Percentiles rank a stretch among this genome's conserved stretches.
Evolutionary conservation across 75 land plant genomes (phyloP).

Genomic region (Cryptomeria japonica): DNA sequence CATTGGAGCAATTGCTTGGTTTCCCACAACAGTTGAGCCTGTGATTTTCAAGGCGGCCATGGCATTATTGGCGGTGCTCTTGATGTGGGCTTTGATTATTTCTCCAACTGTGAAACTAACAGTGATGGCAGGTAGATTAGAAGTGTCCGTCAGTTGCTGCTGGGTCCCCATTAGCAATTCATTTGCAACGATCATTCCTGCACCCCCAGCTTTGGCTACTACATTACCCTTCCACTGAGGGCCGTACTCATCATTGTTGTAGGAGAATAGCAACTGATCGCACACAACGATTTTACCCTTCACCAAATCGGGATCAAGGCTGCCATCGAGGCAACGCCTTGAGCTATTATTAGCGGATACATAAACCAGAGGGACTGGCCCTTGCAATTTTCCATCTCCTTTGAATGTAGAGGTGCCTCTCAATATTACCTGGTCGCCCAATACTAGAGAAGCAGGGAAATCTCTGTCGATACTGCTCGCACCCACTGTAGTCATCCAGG

Average conservation of each 20-base stretch:
- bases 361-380: no score
- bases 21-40: constrained; percentile 5
- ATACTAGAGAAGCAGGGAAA: no score
- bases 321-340: no score
- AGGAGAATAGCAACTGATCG: constrained; percentile 11
- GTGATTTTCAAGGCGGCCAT: not conserved
- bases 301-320: no score
- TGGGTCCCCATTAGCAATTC: constrained; percentile 30
- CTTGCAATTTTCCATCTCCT: no score
- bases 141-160: constrained; percentile 19
- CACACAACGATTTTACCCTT: no score
- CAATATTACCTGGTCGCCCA: no score
- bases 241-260: constrained; percentile 15
- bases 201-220: constrained; percentile 61
- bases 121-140: constrained; percentile 30
- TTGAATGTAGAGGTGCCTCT: no score
- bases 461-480: constrained; percentile 31
- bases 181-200: no score
- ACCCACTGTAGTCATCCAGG: constrained; percentile 42
- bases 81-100: constrained; percentile 12
- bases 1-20: not conserved
- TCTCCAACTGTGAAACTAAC: constrained; percentile 19
- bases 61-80: not conserved
- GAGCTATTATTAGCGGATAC: no score
- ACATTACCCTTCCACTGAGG: constrained; percentile 43